A percentile compares a stretch with the other conserved stretches of the same genome.
phyloP scores from a whole-genome alignment of 305 asterid genomes.

The Euphrasia arctica region DNA sequence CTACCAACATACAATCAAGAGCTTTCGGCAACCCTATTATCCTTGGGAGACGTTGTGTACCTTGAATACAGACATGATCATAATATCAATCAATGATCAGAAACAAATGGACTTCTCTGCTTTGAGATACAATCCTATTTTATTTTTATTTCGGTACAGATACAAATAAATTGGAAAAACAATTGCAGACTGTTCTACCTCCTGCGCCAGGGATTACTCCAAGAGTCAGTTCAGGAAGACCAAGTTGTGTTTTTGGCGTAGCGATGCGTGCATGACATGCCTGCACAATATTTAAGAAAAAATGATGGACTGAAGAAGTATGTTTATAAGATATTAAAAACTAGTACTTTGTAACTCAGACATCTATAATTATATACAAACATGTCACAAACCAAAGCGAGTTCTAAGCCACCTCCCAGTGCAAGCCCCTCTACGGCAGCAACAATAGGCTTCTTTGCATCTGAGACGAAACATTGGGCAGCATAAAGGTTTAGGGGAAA shows the following conservation, averaged over 20 bases:
- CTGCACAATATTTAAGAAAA: constrained; percentile 38
- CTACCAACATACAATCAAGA: constrained; percentile 85
- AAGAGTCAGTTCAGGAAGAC: constrained; percentile 94
- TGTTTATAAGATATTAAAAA: constrained; percentile 2
- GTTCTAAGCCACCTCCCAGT: constrained; percentile 96
- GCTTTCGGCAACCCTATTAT: constrained; percentile 88
- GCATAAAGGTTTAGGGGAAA: constrained; percentile 13
- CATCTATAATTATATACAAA: constrained; percentile 11
- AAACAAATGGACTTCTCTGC: constrained; percentile 21
- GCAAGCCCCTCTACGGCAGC: constrained; percentile 97
- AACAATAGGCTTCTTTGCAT: constrained; percentile 87
- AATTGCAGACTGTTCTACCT: constrained; percentile 45
- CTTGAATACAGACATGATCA: constrained; percentile 40
- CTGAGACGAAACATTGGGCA: constrained; percentile 27
- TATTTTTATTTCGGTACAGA: no score
- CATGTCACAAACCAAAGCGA: constrained; percentile 70
- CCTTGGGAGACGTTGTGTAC: constrained; percentile 97
- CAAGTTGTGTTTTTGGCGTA: constrained; percentile 70
- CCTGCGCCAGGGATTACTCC: constrained; percentile 96
- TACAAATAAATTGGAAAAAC: constrained; percentile 12
- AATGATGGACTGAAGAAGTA: no score
- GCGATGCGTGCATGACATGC: constrained; percentile 96
- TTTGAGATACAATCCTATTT: constrained; percentile 16
- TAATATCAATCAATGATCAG: constrained; percentile 20
- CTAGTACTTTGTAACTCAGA: constrained; percentile 1